Conservation (phyloP, 1,284 basidiomycete genomes). For the Ceratobasidium sp. region DNA sequence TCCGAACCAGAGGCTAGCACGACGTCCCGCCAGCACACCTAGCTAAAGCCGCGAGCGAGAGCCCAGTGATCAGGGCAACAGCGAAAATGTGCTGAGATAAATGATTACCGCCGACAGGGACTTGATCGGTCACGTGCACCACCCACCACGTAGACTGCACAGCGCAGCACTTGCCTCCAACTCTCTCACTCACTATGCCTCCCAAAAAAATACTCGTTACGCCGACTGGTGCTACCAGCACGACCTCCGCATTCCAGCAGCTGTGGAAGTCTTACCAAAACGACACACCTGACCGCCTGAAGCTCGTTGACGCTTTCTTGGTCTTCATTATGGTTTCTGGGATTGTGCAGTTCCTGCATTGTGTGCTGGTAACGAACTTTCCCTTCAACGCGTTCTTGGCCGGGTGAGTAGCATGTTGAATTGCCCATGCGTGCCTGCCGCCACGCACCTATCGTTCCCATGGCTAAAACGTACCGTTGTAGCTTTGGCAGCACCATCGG, state of each 20-base stretch:
- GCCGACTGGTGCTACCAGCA: slow-evolving; percentile 18
- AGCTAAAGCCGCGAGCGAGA: not conserved
- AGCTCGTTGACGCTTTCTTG: slow-evolving; percentile 94
- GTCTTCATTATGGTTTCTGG: slow-evolving; percentile 93
- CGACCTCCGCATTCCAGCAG: slow-evolving; percentile 60
- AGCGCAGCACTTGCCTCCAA: slow-evolving; percentile 43
- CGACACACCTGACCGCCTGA: slow-evolving; percentile 84
- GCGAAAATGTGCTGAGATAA: slow-evolving; percentile 35
- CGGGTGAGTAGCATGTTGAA: slow-evolving; percentile 65
- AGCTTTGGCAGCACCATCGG: slow-evolving; percentile 95
- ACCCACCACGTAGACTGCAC: slow-evolving; percentile 53
- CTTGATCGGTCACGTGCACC: slow-evolving; percentile 45
- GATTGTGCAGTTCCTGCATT: slow-evolving; percentile 91
- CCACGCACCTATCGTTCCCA: not conserved
- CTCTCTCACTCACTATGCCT: slow-evolving; percentile 50
- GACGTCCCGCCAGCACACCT: not conserved
- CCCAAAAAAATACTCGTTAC: slow-evolving; percentile 38
- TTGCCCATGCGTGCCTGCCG: not conserved
- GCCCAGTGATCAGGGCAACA: slow-evolving; percentile 20
- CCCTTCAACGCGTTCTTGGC: slow-evolving; percentile 98
- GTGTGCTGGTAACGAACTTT: slow-evolving; percentile 89
- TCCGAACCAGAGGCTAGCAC: not conserved
- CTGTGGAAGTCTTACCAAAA: slow-evolving; percentile 83
- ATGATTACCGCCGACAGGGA: slow-evolving; percentile 37
- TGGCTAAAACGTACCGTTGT: slow-evolving; percentile 7